Percentiles rank a stretch among this genome's conserved stretches.
These are phyloP conservation scores for Bolboschoenus planiculmis DNA, from an alignment of 176 grass and related monocot genomes.

Conservation along the genomic window DNA sequence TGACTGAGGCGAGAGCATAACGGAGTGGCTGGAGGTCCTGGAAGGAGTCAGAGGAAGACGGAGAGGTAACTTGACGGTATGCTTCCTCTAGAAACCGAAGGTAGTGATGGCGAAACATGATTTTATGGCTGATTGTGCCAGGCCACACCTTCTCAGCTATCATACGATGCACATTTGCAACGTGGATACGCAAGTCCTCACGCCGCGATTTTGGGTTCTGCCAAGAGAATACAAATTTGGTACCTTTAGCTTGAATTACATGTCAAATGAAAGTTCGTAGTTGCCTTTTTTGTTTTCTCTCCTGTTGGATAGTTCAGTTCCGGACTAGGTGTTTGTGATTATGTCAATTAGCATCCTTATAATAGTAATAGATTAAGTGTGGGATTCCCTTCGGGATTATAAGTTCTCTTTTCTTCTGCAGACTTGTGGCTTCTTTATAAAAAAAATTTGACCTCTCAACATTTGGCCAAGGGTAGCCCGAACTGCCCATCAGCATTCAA, in stretches of 20 bases:
- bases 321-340: not conserved
- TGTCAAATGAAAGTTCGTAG: not conserved
- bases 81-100: conserved; percentile 86
- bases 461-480: not conserved
- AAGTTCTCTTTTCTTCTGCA: not conserved
- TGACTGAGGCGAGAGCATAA: conserved; percentile 76
- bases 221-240: conserved; percentile 19
- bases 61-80: conserved; percentile 43
- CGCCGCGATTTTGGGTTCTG: conserved; percentile 83
- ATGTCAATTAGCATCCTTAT: not conserved
- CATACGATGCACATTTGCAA: conserved; percentile 81
- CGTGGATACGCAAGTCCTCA: conserved; percentile 89
- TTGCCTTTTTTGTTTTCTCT: not conserved
- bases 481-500: not conserved
- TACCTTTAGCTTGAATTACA: not conserved
- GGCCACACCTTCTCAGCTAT: conserved; percentile 97
- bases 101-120: conserved; percentile 71
- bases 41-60: conserved; percentile 49
- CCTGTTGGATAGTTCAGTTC: not conserved
- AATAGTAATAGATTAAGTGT: not conserved
- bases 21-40: conserved; percentile 87
- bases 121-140: conserved; percentile 72
- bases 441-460: not conserved
- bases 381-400: not conserved
- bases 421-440: not conserved